Conservation (phyloP, 2,329 filamentous ascomycete species). For the Diaporthe velutina region DNA sequence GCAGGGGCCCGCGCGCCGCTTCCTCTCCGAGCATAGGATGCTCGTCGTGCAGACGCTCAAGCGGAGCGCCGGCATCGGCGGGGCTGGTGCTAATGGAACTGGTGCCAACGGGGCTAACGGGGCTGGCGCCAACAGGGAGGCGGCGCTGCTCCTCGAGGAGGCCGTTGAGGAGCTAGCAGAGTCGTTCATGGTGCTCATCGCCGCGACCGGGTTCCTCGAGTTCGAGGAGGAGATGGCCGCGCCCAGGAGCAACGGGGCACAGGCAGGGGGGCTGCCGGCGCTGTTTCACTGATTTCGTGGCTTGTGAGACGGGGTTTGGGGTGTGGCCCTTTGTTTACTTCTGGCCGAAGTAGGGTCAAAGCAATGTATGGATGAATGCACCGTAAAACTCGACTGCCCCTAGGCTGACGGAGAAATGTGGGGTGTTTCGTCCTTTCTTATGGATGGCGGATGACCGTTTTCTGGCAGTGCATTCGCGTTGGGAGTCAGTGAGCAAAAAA, state of each 20-base stretch:
- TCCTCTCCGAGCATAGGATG: constrained; percentile 85
- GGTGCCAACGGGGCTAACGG: too few relatives aligned
- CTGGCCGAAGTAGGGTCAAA: neutral
- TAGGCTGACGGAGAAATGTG: neutral
- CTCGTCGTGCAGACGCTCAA: constrained; percentile 93
- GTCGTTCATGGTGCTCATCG: constrained; percentile 85
- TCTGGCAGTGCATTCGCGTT: constrained; percentile 1
- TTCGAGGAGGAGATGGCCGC: constrained; percentile 37
- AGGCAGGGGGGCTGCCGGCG: constrained; percentile 24
- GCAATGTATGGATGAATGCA: neutral
- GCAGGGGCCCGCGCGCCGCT: constrained; percentile 75
- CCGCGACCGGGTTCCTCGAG: constrained; percentile 86
- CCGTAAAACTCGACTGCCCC: neutral
- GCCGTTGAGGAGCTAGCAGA: constrained; percentile 84
- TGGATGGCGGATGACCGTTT: neutral
- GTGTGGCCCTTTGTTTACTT: neutral
- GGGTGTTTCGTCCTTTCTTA: neutral
- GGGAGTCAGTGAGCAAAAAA: constrained; percentile 15
- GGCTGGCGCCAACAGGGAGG: neutral
- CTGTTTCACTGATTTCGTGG: constrained; percentile 34
- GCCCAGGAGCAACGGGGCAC: constrained; percentile 24
- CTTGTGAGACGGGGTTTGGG: neutral
- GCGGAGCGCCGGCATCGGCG: constrained; percentile 80
- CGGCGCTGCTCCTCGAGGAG: constrained; percentile 60
- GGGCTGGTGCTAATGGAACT: constrained; percentile 37